These are phyloP conservation scores for Apiospora hydei DNA, from an alignment of 2,329 filamentous ascomycete genomes.

Conservation along the genomic window DNA sequence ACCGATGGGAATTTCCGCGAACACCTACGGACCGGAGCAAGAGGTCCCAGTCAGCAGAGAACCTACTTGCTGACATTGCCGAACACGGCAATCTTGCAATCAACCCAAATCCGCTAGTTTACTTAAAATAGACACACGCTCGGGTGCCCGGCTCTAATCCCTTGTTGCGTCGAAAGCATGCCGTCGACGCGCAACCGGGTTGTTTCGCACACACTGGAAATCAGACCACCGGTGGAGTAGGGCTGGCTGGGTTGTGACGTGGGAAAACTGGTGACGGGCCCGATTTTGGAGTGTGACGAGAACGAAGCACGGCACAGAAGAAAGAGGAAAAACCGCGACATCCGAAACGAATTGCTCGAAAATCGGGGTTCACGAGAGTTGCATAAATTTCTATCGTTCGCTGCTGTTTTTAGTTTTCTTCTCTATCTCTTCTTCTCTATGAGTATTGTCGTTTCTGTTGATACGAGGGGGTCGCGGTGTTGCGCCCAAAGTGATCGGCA, in stretches of 20 bases:
- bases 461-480: not conserved
- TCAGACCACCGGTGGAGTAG: not conserved
- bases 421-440: not conserved
- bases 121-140: not conserved
- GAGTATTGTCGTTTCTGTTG: not conserved
- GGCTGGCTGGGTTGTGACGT: not conserved
- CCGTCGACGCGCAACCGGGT: not conserved
- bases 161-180: not conserved
- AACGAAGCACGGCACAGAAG: not conserved
- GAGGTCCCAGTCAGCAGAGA: not conserved
- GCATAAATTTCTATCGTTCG: not conserved
- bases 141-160: not conserved
- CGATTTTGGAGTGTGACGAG: not conserved
- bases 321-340: not conserved
- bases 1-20: not conserved
- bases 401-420: not conserved
- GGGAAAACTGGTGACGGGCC: constrained; percentile 7
- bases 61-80: not conserved
- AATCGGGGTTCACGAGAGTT: not conserved
- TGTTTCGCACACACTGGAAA: not conserved
- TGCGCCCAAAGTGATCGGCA: not conserved
- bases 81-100: not conserved
- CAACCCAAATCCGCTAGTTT: not conserved
- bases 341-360: not conserved
- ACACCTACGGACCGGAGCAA: not conserved